Percentiles rank a stretch among this genome's conserved stretches.
Conservation (phyloP, 306 rosid species). For the Glycine soja region DNA sequence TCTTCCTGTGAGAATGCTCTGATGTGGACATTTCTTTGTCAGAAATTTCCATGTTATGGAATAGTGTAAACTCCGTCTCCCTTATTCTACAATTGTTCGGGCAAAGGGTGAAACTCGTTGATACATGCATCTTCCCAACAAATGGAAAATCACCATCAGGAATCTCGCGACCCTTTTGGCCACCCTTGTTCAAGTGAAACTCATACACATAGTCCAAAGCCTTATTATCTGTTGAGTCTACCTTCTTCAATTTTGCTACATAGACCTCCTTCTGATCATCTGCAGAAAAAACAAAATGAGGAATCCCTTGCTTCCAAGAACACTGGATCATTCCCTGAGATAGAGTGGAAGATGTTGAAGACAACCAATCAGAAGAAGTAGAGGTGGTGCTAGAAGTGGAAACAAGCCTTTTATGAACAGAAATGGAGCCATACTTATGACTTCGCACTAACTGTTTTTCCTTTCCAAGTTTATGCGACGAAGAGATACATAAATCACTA, state of each 20-base stretch:
- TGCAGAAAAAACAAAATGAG: constrained; percentile 78
- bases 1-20: constrained; percentile 61
- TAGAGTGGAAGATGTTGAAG: constrained; percentile 51
- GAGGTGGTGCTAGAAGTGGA: constrained; percentile 72
- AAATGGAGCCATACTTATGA: constrained; percentile 53
- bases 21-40: constrained; percentile 60
- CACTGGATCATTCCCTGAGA: constrained; percentile 96
- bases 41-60: constrained; percentile 55
- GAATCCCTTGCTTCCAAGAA: constrained; percentile 83
- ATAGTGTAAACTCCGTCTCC: constrained; percentile 81
- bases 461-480: constrained; percentile 55
- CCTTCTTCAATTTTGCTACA: constrained; percentile 67
- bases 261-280: constrained; percentile 82
- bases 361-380: constrained; percentile 62
- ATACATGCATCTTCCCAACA: constrained; percentile 88
- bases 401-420: constrained; percentile 57
- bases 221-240: constrained; percentile 56
- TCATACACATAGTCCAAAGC: constrained; percentile 66
- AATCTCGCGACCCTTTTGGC: constrained; percentile 59
- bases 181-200: constrained; percentile 71
- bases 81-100: constrained; percentile 59
- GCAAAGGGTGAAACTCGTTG: constrained; percentile 69
- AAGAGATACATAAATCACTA: constrained; percentile 51
- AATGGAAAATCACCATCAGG: constrained; percentile 54
- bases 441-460: constrained; percentile 50